These are phyloP conservation scores for Eucalyptus fibrosa DNA, from an alignment of 345 rosid species.

Conservation along the genomic window DNA sequence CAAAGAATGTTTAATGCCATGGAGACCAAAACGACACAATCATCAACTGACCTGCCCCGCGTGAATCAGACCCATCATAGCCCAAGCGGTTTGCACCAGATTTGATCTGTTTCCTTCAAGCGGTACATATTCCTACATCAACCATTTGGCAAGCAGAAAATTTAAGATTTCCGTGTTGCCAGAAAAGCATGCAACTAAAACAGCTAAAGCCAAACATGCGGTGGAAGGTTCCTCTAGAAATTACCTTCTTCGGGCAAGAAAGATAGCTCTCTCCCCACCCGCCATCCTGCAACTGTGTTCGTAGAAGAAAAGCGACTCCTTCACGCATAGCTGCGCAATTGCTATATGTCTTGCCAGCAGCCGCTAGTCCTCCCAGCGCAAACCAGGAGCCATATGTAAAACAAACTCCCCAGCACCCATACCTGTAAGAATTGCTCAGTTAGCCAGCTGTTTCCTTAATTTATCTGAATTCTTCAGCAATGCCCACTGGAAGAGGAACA, in stretches of 20 bases:
- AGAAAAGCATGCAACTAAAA: not conserved
- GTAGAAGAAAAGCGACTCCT: constrained; percentile 31
- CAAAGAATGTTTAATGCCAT: not conserved
- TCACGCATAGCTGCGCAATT: constrained; percentile 12
- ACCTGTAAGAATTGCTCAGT: not conserved
- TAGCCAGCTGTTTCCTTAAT: not conserved
- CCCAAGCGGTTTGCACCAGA: constrained; percentile 42
- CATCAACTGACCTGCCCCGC: constrained; percentile 27
- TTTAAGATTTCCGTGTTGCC: not conserved
- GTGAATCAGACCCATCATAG: constrained; percentile 33
- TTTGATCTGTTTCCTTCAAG: constrained; percentile 32
- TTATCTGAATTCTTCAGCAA: not conserved
- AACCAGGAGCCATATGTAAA: constrained; percentile 35
- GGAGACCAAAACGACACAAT: not conserved
- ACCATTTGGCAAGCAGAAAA: not conserved
- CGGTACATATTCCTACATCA: constrained; percentile 17
- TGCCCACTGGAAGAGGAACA: not conserved
- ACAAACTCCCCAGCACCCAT: constrained; percentile 50
- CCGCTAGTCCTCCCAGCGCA: constrained; percentile 27
- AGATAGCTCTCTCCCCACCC: constrained; percentile 56
- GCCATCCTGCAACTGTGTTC: constrained; percentile 16
- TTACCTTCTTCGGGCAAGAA: constrained; percentile 35
- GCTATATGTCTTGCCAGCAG: constrained; percentile 25
- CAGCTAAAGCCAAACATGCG: not conserved
- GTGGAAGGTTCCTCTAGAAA: not conserved